Evolutionary conservation across 148 eudicot species (phyloP).

Genomic region (Nyssa sinensis): DNA sequence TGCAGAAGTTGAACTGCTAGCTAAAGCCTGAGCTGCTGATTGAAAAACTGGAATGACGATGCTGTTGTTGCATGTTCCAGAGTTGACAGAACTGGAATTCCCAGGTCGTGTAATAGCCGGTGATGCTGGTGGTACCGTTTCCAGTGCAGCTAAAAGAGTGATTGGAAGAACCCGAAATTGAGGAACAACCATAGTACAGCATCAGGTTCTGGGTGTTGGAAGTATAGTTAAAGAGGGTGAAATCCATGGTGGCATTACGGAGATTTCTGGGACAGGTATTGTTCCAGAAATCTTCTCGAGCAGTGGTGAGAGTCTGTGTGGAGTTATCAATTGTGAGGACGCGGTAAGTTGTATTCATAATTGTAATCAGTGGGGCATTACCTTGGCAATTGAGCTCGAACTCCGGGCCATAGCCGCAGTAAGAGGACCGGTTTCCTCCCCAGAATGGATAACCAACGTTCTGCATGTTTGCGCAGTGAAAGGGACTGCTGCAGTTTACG

Average conservation of each 20-base stretch:
- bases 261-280: not conserved
- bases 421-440: conserved; percentile 6
- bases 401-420: conserved; percentile 19
- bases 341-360: not conserved
- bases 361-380: not conserved
- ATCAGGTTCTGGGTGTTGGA: not conserved
- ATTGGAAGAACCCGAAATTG: too few relatives aligned
- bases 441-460: conserved; percentile 13
- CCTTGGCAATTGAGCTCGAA: not conserved
- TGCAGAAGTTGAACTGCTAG: not conserved
- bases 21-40: not conserved
- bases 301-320: not conserved
- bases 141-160: not conserved
- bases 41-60: not conserved
- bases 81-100: too few relatives aligned
- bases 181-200: too few relatives aligned
- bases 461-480: conserved; percentile 1
- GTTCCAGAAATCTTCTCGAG: not conserved
- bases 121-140: too few relatives aligned
- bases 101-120: too few relatives aligned
- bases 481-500: not conserved
- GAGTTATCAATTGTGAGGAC: not conserved
- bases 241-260: not conserved
- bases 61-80: too few relatives aligned
- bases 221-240: not conserved